Percentiles rank a stretch among this genome's conserved stretches.
phyloP scores from a whole-genome alignment of 495 filamentous ascomycete species.

The Poronia punctata region DNA sequence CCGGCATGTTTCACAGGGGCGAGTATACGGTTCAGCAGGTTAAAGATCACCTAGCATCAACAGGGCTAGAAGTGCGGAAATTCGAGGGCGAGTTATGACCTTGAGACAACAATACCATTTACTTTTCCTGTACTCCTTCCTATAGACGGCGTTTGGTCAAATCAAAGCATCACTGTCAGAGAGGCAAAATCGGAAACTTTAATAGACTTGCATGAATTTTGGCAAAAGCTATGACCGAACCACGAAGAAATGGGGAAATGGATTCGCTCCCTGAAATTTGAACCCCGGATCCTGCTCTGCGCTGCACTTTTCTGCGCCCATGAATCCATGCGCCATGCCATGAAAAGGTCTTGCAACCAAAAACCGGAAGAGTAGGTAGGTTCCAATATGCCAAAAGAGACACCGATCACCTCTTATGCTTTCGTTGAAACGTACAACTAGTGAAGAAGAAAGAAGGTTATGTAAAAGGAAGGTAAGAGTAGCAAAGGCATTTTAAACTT shows the following conservation, averaged over 20 bases:
- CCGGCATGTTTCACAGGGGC: constrained; percentile 94
- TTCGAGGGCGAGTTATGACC: constrained; percentile 51
- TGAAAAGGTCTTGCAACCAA: constrained; percentile 2
- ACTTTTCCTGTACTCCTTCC: too few species aligned
- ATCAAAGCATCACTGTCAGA: background rate
- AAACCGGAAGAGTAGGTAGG: too few species aligned
- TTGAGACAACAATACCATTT: background rate
- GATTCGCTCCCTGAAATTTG: constrained; percentile 6
- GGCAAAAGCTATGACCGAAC: constrained; percentile 1
- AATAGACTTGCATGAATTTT: constrained; percentile 7
- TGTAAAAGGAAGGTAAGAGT: constrained; percentile 16
- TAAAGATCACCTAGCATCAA: constrained; percentile 69
- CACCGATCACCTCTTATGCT: too few species aligned
- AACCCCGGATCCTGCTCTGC: background rate
- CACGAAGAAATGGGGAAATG: constrained; percentile 2
- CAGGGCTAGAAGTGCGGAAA: constrained; percentile 66
- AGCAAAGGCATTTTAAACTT: constrained; percentile 46
- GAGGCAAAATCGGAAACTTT: background rate
- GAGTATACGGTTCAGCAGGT: constrained; percentile 94
- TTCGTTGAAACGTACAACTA: too few species aligned
- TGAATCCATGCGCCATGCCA: too few species aligned
- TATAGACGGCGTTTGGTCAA: constrained; percentile 5
- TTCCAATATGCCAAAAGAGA: too few species aligned
- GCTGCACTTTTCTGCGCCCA: background rate
- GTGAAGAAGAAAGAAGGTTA: constrained; percentile 5